phyloP scores from a whole-genome alignment of 306 rosid genomes.

The Hippophae tibetana region DNA sequence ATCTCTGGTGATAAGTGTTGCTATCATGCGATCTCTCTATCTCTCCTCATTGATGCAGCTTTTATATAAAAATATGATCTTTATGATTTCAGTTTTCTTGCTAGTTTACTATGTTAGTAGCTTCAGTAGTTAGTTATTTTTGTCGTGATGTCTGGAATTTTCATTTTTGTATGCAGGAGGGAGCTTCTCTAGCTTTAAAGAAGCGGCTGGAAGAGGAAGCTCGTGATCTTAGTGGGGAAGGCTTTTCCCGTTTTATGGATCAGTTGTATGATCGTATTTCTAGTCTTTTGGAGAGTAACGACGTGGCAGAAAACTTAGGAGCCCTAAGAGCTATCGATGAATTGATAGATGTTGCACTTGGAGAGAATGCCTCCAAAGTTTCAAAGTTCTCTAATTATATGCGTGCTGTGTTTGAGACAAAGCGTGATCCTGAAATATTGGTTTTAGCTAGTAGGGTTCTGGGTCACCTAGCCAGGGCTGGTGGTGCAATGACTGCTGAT shows the following conservation, averaged over 20 bases:
- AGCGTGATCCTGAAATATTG: constrained; percentile 85
- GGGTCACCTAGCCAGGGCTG: constrained; percentile 94
- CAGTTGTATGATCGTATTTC: constrained; percentile 85
- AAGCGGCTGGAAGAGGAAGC: constrained; percentile 91
- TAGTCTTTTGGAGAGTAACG: constrained; percentile 60
- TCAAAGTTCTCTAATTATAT: constrained; percentile 78
- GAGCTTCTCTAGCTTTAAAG: constrained; percentile 66
- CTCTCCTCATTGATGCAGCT: too few species aligned
- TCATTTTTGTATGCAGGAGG: constrained; percentile 41
- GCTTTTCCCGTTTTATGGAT: constrained; percentile 89
- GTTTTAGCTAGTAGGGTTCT: constrained; percentile 89
- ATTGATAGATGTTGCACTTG: constrained; percentile 84
- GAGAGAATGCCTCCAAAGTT: constrained; percentile 91
- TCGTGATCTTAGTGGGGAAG: constrained; percentile 87
- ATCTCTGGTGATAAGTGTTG: too few species aligned
- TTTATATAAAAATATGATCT: too few species aligned
- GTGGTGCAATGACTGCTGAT: constrained; percentile 97
- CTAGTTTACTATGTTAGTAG: too few species aligned
- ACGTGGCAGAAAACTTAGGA: constrained; percentile 77
- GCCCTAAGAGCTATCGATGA: constrained; percentile 95
- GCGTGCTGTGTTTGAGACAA: constrained; percentile 69
- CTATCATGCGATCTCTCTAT: too few species aligned
- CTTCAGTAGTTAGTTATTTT: background rate
- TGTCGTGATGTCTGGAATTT: background rate
- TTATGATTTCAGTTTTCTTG: too few species aligned